phyloP scores from a whole-genome alignment of 225 moss, liverwort and hornwort genomes.

The Asterella californica region DNA sequence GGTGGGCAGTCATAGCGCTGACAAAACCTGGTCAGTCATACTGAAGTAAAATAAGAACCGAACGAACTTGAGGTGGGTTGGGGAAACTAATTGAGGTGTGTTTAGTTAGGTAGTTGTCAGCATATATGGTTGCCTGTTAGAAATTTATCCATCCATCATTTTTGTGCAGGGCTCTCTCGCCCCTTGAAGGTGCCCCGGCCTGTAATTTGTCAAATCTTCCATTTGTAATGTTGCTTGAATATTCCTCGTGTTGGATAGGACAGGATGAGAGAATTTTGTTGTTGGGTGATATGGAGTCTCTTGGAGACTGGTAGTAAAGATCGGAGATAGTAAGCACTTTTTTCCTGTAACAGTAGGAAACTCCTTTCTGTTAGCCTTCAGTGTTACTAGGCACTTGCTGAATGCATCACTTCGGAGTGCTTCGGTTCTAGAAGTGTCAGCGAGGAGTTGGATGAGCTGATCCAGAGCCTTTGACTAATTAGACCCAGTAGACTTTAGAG shows the following conservation, averaged over 20 bases:
- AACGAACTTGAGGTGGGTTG: slow-evolving; percentile 23
- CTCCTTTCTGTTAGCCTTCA: neutral
- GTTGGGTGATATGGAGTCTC: neutral
- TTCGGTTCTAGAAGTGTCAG: too few relatives aligned
- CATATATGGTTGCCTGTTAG: slow-evolving; percentile 15
- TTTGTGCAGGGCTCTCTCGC: slow-evolving; percentile 12
- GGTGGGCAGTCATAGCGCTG: slow-evolving; percentile 11
- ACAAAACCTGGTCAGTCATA: slow-evolving; percentile 11
- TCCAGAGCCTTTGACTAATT: too few relatives aligned
- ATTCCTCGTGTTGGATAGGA: neutral
- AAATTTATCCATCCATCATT: slow-evolving; percentile 15
- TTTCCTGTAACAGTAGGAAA: neutral
- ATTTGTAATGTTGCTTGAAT: slow-evolving; percentile 3
- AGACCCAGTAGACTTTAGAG: too few relatives aligned
- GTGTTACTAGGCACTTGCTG: neutral
- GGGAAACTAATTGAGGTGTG: slow-evolving; percentile 21
- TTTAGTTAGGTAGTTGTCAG: slow-evolving; percentile 20
- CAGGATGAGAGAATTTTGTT: neutral
- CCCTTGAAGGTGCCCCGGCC: slow-evolving; percentile 16
- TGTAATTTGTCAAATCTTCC: slow-evolving; percentile 5
- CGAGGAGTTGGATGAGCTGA: too few relatives aligned
- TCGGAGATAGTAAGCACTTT: neutral
- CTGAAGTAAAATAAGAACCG: slow-evolving; percentile 15
- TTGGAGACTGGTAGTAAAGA: neutral
- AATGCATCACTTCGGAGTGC: neutral